phyloP scores from a whole-genome alignment of 1,284 basidiomycete species.

The Heterobasidion annosum region DNA sequence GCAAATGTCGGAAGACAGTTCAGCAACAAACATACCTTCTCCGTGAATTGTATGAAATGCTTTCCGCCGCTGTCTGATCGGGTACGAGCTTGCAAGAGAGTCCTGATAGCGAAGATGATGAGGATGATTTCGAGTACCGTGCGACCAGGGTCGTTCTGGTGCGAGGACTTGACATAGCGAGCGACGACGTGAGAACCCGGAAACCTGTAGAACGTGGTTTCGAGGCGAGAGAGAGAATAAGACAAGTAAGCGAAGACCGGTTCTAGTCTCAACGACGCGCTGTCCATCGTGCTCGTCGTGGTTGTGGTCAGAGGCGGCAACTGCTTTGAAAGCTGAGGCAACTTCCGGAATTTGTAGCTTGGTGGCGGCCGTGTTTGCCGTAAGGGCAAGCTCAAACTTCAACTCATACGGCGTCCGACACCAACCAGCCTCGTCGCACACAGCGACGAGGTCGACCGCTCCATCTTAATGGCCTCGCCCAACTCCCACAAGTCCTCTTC shows the following conservation, averaged over 20 bases:
- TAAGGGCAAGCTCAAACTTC: background rate
- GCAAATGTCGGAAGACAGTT: background rate
- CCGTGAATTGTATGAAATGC: slow-evolving; percentile 85
- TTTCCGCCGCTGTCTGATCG: slow-evolving; percentile 80
- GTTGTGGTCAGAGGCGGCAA: slow-evolving; percentile 9
- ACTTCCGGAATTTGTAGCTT: background rate
- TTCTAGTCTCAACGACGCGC: slow-evolving; percentile 34
- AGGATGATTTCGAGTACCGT: slow-evolving; percentile 89
- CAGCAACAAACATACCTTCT: slow-evolving; percentile 55
- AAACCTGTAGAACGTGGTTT: slow-evolving; percentile 61
- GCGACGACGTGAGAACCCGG: slow-evolving; percentile 87
- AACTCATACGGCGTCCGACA: background rate
- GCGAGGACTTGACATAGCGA: slow-evolving; percentile 86
- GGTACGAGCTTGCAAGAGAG: slow-evolving; percentile 84
- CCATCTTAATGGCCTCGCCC: slow-evolving; percentile 8
- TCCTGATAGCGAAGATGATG: slow-evolving; percentile 83
- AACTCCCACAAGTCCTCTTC: slow-evolving; percentile 18
- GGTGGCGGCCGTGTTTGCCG: background rate
- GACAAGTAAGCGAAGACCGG: slow-evolving; percentile 55
- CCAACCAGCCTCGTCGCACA: background rate
- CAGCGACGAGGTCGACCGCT: background rate
- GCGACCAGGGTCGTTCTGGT: slow-evolving; percentile 87
- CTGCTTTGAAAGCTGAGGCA: background rate
- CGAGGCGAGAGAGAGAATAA: slow-evolving; percentile 40
- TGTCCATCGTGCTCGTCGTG: slow-evolving; percentile 22